phyloP scores from a whole-genome alignment of 163 green algal genomes.

The Scenedesmus sp. region DNA sequence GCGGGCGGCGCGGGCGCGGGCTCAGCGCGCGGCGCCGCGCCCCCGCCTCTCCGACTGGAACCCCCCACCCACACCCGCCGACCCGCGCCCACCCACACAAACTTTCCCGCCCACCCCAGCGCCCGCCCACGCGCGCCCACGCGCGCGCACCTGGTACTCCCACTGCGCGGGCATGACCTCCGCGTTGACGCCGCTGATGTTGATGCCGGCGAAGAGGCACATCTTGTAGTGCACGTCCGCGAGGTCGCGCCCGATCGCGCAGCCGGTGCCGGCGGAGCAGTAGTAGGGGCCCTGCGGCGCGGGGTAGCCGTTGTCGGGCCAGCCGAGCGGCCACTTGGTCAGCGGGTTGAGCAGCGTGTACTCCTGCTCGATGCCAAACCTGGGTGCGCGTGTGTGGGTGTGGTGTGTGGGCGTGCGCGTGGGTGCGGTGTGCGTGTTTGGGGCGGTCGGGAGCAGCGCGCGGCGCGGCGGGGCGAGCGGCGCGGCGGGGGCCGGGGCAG shows the following conservation, averaged over 20 bases:
- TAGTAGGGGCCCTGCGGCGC: conserved; percentile 64
- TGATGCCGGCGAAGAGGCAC: conserved; percentile 93
- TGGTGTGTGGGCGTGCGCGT: no score
- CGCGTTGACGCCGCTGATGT: conserved; percentile 93
- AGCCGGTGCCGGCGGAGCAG: conserved; percentile 74
- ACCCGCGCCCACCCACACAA: no score
- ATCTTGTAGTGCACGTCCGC: conserved; percentile 96
- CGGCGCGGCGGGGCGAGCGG: background rate
- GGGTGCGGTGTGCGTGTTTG: no score
- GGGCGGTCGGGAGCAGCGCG: background rate
- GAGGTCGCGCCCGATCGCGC: conserved; percentile 93
- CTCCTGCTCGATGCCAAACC: conserved; percentile 96
- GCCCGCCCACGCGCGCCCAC: background rate
- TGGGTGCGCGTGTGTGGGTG: no score
- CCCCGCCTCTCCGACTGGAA: no score
- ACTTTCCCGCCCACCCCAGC: background rate
- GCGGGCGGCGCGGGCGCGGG: no score
- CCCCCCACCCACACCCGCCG: no score
- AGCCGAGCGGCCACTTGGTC: conserved; percentile 98
- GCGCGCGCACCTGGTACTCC: conserved; percentile 92
- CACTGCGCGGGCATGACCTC: conserved; percentile 99
- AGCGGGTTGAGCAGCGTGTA: conserved; percentile 96
- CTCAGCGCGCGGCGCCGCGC: no score
- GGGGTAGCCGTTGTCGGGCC: conserved; percentile 94
- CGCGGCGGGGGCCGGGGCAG: background rate